Percentiles rank a stretch among this genome's conserved stretches.
These are phyloP conservation scores for Leucocoprinus birnbaumii DNA, from an alignment of 768 basidiomycete genomes.

Conservation along the genomic window DNA sequence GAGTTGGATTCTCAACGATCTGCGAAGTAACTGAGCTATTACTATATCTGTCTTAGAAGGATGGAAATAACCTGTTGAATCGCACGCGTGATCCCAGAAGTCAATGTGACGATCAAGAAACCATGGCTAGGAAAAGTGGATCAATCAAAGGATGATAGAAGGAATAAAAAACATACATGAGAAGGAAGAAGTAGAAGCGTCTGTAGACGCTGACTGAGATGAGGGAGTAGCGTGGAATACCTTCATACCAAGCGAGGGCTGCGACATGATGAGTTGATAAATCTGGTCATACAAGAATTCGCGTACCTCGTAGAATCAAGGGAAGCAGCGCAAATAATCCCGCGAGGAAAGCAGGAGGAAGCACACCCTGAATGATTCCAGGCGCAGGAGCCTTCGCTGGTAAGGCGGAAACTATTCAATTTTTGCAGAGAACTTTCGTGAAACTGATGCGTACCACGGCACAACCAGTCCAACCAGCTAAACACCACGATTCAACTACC, in stretches of 20 bases:
- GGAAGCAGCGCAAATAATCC: slow-evolving; percentile 63
- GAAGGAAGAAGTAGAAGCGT: slow-evolving; percentile 66
- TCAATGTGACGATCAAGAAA: slow-evolving; percentile 68
- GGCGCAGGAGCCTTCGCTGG: slow-evolving; percentile 32
- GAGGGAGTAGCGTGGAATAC: slow-evolving; percentile 63
- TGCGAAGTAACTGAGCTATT: slow-evolving; percentile 12
- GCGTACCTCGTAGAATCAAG: slow-evolving; percentile 50
- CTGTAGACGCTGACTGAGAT: slow-evolving; percentile 72
- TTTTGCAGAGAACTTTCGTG: too few species aligned
- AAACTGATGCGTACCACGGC: slow-evolving; percentile 24
- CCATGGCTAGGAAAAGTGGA: slow-evolving; percentile 44
- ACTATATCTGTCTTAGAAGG: not conserved
- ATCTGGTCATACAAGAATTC: not conserved
- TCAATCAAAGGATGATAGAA: not conserved
- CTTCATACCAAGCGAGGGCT: slow-evolving; percentile 65
- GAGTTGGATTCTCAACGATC: slow-evolving; percentile 41
- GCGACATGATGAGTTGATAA: not conserved
- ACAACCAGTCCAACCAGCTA: slow-evolving; percentile 64
- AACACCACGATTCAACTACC: too few species aligned
- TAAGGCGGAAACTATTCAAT: not conserved
- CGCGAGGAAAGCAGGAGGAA: slow-evolving; percentile 64
- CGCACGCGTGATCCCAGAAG: slow-evolving; percentile 48
- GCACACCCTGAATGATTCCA: slow-evolving; percentile 62
- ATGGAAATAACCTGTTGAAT: slow-evolving; percentile 20
- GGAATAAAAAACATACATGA: slow-evolving; percentile 42